Conservation (phyloP, 2,329 filamentous ascomycete genomes). For the Venturia aucupariae region DNA sequence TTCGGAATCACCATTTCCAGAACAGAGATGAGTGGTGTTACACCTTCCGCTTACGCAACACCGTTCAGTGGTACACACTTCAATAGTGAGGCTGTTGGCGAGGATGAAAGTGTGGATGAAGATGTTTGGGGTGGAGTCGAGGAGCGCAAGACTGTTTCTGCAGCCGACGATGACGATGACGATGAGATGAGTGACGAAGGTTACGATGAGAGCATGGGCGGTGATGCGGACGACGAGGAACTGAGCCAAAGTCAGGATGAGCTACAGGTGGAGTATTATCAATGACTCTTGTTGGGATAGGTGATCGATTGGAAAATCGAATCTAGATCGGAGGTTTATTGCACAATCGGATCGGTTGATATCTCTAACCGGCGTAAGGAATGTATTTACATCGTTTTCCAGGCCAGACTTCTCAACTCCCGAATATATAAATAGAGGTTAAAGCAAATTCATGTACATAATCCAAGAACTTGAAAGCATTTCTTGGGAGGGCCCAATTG, state of each 20-base stretch:
- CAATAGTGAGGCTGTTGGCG: background rate
- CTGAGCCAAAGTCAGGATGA: background rate
- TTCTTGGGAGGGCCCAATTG: background rate
- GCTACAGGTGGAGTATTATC: conserved; percentile 7
- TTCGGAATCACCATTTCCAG: background rate
- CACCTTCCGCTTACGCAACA: conserved; percentile 15
- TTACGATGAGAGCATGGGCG: background rate
- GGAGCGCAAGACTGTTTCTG: background rate
- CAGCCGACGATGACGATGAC: conserved; percentile 7
- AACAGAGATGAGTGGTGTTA: conserved; percentile 10
- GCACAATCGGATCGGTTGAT: background rate
- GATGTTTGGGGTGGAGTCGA: conserved; percentile 11
- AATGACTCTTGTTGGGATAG: background rate
- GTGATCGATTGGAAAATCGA: background rate
- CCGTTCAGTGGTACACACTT: conserved; percentile 10
- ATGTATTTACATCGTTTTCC: background rate
- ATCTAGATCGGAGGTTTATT: background rate
- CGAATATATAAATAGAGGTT: background rate
- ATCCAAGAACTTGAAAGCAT: background rate
- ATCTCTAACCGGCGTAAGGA: background rate
- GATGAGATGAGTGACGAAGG: conserved; percentile 4
- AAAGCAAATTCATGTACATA: background rate
- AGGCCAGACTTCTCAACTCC: background rate
- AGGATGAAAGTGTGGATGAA: conserved; percentile 2
- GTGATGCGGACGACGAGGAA: background rate